Evolutionary conservation across 306 rosid genomes (phyloP).

Genomic region (Citrullus amarus): DNA sequence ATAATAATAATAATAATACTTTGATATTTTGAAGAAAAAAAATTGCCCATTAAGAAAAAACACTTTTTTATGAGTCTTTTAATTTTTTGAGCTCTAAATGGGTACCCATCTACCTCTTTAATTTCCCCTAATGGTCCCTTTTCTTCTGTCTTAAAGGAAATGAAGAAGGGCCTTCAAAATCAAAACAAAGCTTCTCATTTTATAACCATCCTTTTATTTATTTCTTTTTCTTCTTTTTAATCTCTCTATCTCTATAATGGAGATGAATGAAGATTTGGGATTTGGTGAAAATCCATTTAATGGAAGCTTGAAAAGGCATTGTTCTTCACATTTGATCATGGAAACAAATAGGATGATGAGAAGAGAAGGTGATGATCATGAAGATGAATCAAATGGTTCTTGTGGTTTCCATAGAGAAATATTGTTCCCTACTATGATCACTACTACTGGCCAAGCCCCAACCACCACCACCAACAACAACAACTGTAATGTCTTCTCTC

Average conservation of each 20-base stretch:
- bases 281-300: constrained; percentile 1
- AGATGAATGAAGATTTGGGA: neutral
- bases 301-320: neutral
- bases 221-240: neutral
- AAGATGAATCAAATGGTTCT: neutral
- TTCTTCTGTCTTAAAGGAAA: neutral
- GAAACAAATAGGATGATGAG: neutral
- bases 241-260: neutral
- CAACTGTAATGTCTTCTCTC: constrained; percentile 5
- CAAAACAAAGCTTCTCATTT: neutral
- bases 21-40: neutral
- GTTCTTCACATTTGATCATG: neutral
- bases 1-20: neutral
- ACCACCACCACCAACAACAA: neutral
- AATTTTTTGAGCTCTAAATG: neutral
- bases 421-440: constrained; percentile 2
- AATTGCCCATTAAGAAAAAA: neutral
- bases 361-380: neutral
- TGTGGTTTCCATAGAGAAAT: neutral
- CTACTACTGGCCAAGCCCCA: neutral
- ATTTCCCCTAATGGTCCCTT: neutral
- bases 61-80: neutral
- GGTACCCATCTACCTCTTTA: neutral
- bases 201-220: neutral
- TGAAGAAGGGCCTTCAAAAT: neutral